Base-by-base conservation (phyloP, 2,329 filamentous ascomycete genomes). In the Plenodomus tracheiphilus region DNA sequence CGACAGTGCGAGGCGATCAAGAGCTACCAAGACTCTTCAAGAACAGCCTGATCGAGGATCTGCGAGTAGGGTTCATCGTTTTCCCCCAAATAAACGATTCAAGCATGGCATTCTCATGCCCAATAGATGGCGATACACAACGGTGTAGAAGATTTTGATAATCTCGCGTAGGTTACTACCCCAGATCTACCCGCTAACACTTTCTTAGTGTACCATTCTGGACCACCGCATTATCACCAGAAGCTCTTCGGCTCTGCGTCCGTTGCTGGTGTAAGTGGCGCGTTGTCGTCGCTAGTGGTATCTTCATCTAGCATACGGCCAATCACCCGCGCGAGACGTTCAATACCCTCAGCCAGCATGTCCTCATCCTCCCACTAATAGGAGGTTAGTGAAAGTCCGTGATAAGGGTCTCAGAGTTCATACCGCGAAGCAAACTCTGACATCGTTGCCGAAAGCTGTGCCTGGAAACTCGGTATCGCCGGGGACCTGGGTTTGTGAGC, bases 281-380 rank as follows among this genome's bases (percentile, higher is more conserved):
- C 38, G 25, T 49, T 54, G 32, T 49, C 51, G 30, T 54, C 54
- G 22, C 52, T 55, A 25, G 52, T 51, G 20, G 59, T 53, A 38
- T 68, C 52, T 30, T 62, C 66, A 51, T 65, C 50, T 58, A 73
- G 51, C 65, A 79, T 65, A 39, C 56, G 60, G 53, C 64, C 58
- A 40, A 81, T 71, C 17, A 85, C 78, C 0, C 59, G 64, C 8
- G 76, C 85, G 47, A 92, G 73, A 58, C 87, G 81, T 65, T 77
- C 71, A 6, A 93, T 79, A 0, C 88, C 89, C 61, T 91, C 86
- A 0, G 76, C 78, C 15, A 95, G 71, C 43, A 82, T 77, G 19
- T 79, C 77, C 61, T 87, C 84, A 1, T 85, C 79, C 68, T 88
- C 87, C 84, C 87, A 71, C 51, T 65, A 30, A 18, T 13, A 41